Percentiles rank a stretch among this genome's conserved stretches.
These are phyloP conservation scores for Hypoxylon sp. DNA, from an alignment of 2,329 filamentous ascomycete genomes.

Conservation along the genomic window DNA sequence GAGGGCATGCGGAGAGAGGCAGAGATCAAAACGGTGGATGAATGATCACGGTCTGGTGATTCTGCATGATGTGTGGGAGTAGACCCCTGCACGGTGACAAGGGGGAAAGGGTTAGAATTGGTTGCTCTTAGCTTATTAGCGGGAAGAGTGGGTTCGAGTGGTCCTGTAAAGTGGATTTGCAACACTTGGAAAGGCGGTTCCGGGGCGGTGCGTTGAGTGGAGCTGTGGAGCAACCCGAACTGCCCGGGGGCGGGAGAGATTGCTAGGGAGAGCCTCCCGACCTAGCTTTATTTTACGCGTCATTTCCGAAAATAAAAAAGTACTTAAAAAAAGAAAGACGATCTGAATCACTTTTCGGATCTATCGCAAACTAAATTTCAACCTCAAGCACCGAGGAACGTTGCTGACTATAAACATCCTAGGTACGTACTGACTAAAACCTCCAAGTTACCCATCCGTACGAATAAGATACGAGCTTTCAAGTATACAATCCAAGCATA, in stretches of 20 bases:
- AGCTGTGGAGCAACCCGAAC: conserved; percentile 42
- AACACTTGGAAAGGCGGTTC: conserved; percentile 39
- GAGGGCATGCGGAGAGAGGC: conserved; percentile 25
- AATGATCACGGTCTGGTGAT: conserved; percentile 43
- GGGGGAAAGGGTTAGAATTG: conserved; percentile 36
- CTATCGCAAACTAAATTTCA: conserved; percentile 26
- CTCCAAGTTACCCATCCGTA: no score
- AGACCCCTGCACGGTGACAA: conserved; percentile 38
- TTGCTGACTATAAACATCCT: conserved; percentile 2
- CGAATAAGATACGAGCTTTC: background rate
- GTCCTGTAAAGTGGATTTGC: conserved; percentile 32
- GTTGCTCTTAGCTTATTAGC: conserved; percentile 42
- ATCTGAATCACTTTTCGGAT: conserved; percentile 21
- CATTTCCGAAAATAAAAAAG: conserved; percentile 39
- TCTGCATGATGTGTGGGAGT: conserved; percentile 43
- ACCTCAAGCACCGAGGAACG: conserved; percentile 1
- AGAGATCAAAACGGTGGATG: conserved; percentile 34
- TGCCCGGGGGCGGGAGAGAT: conserved; percentile 41
- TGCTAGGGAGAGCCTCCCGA: conserved; percentile 42
- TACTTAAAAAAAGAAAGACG: conserved; percentile 14
- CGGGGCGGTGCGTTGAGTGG: conserved; percentile 44
- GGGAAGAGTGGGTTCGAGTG: conserved; percentile 38
- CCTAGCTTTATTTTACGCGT: conserved; percentile 37
- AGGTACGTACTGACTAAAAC: background rate
- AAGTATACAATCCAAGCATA: background rate